Conservation (phyloP, 1,139 yeast genomes). For the Arxiozyma heterogenica region DNA sequence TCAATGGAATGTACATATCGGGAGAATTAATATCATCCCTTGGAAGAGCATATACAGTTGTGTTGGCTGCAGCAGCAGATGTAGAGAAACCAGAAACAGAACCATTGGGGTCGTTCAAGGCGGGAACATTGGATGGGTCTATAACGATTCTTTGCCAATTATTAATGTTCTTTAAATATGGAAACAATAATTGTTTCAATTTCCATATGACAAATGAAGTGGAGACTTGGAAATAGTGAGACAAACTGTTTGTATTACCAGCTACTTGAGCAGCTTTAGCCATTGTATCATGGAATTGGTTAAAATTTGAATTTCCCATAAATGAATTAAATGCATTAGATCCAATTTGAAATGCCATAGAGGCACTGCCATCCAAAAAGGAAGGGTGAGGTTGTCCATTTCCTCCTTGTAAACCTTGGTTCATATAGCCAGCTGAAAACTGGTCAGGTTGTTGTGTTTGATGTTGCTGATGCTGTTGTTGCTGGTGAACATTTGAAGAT, state of each 20-base stretch:
- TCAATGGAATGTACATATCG: constrained; percentile 88
- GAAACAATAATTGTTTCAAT: constrained; percentile 65
- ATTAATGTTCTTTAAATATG: constrained; percentile 76
- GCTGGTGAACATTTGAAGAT: constrained; percentile 6
- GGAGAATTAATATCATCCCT: constrained; percentile 79
- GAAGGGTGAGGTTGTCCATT: constrained; percentile 5
- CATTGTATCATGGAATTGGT: constrained; percentile 28
- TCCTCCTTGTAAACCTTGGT: constrained; percentile 7
- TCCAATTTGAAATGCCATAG: constrained; percentile 84
- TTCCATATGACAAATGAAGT: constrained; percentile 77
- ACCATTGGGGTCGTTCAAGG: neutral
- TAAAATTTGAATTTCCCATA: constrained; percentile 27
- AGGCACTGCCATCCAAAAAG: constrained; percentile 71
- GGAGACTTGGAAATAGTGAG: constrained; percentile 83
- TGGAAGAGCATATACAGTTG: constrained; percentile 22
- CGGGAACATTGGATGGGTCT: constrained; percentile 23
- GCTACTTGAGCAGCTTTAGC: constrained; percentile 19
- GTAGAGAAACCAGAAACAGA: neutral
- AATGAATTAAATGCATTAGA: constrained; percentile 58
- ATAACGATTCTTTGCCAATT: constrained; percentile 55
- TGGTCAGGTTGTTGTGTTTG: constrained; percentile 3
- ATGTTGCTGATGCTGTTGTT: constrained; percentile 1
- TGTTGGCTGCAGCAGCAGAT: constrained; percentile 6
- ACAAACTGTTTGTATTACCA: constrained; percentile 18
- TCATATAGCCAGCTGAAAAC: constrained; percentile 1